Base-by-base conservation (phyloP, 768 basidiomycete species). In the Tephrocybe rancida region DNA sequence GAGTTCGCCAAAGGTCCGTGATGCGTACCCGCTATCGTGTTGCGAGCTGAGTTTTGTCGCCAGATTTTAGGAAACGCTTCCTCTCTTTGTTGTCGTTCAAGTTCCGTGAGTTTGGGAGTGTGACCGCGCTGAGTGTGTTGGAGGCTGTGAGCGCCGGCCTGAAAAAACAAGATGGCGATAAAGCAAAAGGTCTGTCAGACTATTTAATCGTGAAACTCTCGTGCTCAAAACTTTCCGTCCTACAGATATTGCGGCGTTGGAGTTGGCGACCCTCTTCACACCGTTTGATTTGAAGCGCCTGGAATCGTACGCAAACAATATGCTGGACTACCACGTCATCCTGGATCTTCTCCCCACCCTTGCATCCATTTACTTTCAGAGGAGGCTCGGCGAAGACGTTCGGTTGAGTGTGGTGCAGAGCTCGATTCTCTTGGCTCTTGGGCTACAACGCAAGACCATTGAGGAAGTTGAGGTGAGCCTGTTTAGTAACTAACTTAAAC, bases 231-330 rank as follows among this genome's bases (percentile, higher is more conserved):
- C 18, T 24, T 24, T 24, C 5, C 0, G 21, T 48, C 54, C 13
- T 16, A 10, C 24, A 75, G 77, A 65, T 27, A 60, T 78, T n/a
- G 62, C 63, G 22, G 63, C 77, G 7, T 58, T 61, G 22, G 68
- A 78, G 42, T 69, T 91, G 66, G 73, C 83, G 1, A 73, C 87
- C 43, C 67, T 90, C 6, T 67, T 95, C 51, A 87, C 92, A 0
- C 93, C 97, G 0, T 98, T 96, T 67, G 97, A 98, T 69, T 79
- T 98, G 61, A 98, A 98, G 69, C 88, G 97, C 1, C 80, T 99
- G 13, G 90, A 95, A 61, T 91, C 96, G 5, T 99, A 99, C 59
- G 90, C 94, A 0, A 95, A 97, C 68, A 94, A 94, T 66, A 87
- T 90, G 84, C 80, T 98, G 37, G 97, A 98, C 70, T 98, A 96